Evolutionary conservation across 768 basidiomycete genomes (phyloP).

Genomic region (Auricularia sp.): DNA sequence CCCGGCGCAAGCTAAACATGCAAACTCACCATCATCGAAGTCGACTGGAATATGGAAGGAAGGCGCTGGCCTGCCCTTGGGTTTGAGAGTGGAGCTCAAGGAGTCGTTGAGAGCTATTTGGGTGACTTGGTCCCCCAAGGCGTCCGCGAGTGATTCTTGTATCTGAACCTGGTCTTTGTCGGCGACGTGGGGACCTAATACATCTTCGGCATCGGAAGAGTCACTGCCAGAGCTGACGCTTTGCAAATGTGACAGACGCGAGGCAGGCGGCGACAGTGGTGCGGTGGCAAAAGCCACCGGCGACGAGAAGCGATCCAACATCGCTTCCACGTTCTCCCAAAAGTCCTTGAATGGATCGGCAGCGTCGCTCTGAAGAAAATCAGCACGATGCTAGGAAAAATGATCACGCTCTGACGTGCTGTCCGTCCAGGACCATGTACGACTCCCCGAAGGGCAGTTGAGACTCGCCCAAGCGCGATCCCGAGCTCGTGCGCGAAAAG

Average conservation of each 20-base stretch:
- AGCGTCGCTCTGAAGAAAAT: constrained; percentile 50
- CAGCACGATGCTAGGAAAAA: neutral
- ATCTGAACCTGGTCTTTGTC: neutral
- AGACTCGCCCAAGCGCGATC: constrained; percentile 37
- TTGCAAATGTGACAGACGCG: neutral
- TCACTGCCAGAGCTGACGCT: neutral
- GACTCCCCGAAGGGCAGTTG: constrained; percentile 70
- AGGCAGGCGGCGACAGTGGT: constrained; percentile 34
- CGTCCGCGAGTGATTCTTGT: neutral
- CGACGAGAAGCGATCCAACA: constrained; percentile 78
- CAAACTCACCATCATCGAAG: constrained; percentile 17
- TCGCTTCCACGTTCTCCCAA: constrained; percentile 80
- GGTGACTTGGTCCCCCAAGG: neutral
- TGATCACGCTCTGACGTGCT: constrained; percentile 39
- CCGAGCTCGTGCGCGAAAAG: constrained; percentile 18
- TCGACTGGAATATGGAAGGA: constrained; percentile 34
- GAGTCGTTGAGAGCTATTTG: neutral
- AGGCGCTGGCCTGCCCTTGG: neutral
- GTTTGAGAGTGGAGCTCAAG: neutral
- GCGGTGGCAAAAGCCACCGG: constrained; percentile 74
- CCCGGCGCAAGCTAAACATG: no score
- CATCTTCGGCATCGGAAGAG: neutral
- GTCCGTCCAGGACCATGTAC: constrained; percentile 71
- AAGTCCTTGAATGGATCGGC: constrained; percentile 83
- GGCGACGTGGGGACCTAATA: neutral